phyloP scores from a whole-genome alignment of 169 alveolate species.

The Plasmodium adleri region DNA sequence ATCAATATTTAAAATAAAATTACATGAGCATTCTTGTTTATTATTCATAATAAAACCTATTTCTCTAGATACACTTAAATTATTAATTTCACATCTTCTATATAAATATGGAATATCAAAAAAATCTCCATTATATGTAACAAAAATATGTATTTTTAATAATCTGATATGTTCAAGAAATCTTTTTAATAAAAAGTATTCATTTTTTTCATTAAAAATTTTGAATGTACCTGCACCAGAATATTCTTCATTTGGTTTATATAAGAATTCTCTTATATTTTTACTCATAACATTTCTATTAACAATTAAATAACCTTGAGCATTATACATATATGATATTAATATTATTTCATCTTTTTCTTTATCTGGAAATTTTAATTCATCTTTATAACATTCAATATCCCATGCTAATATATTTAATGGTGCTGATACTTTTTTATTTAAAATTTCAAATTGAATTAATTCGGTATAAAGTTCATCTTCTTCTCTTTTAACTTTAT shows the following conservation, averaged over 20 bases:
- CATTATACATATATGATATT: conserved; percentile 96
- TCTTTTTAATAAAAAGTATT: conserved; percentile 80
- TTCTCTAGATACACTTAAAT: conserved; percentile 90
- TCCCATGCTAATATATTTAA: conserved; percentile 98
- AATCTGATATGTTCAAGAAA: conserved; percentile 79
- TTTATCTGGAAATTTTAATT: conserved; percentile 98
- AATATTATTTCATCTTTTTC: conserved; percentile 92
- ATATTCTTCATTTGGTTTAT: conserved; percentile 96
- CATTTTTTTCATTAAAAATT: conserved; percentile 82
- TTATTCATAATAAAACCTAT: conserved; percentile 89
- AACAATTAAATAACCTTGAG: conserved; percentile 96
- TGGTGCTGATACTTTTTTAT: conserved; percentile 87
- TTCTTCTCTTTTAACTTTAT: conserved; percentile 87
- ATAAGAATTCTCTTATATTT: conserved; percentile 96
- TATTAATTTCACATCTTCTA: conserved; percentile 93
- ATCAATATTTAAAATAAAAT: conserved; percentile 94
- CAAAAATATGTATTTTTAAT: conserved; percentile 93
- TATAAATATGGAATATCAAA: conserved; percentile 98
- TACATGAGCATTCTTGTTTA: conserved; percentile 88
- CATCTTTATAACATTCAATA: conserved; percentile 98
- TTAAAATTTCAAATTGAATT: conserved; percentile 70
- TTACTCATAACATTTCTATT: conserved; percentile 94
- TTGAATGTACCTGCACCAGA: conserved; percentile 89
- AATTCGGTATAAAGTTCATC: conserved; percentile 76
- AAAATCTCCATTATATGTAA: conserved; percentile 99